Percentiles rank a stretch among this genome's conserved stretches.
Evolutionary conservation across 495 filamentous ascomycete genomes (phyloP).

Genomic region (Penicillium diatomitis): DNA sequence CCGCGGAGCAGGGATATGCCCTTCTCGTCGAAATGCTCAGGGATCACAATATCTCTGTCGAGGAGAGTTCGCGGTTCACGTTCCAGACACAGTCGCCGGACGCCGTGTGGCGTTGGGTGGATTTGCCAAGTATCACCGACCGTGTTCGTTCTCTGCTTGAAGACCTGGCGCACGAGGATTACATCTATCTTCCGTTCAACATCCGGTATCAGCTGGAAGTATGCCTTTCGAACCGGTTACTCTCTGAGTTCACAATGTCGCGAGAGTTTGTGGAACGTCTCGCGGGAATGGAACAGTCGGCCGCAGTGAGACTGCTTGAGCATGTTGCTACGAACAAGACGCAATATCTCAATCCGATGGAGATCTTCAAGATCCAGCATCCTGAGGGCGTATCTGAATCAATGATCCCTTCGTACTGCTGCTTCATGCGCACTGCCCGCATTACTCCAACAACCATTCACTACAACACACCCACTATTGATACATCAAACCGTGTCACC

Average conservation of each 20-base stretch:
- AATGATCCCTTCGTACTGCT: constrained; percentile 61
- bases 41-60: constrained; percentile 64
- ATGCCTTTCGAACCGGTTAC: constrained; percentile 68
- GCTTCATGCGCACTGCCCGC: constrained; percentile 61
- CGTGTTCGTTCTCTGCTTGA: constrained; percentile 19
- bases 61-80: constrained; percentile 17
- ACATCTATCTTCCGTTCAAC: constrained; percentile 51
- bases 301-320: constrained; percentile 52
- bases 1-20: constrained; percentile 29
- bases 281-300: constrained; percentile 32
- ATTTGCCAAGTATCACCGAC: constrained; percentile 19
- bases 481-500: constrained; percentile 82
- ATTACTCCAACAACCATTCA: constrained; percentile 79
- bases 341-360: constrained; percentile 61
- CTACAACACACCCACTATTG: constrained; percentile 66
- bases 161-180: constrained; percentile 23
- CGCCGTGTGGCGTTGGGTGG: constrained; percentile 50
- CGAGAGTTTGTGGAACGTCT: constrained; percentile 56
- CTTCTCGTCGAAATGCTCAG: constrained; percentile 44
- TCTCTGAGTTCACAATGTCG: constrained; percentile 70
- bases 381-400: constrained; percentile 36
- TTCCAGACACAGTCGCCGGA: constrained; percentile 9
- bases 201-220: constrained; percentile 89
- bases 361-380: constrained; percentile 52
- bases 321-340: constrained; percentile 49